Evolutionary conservation across 768 basidiomycete genomes (phyloP).

Genomic region (Lyophyllum semitale): DNA sequence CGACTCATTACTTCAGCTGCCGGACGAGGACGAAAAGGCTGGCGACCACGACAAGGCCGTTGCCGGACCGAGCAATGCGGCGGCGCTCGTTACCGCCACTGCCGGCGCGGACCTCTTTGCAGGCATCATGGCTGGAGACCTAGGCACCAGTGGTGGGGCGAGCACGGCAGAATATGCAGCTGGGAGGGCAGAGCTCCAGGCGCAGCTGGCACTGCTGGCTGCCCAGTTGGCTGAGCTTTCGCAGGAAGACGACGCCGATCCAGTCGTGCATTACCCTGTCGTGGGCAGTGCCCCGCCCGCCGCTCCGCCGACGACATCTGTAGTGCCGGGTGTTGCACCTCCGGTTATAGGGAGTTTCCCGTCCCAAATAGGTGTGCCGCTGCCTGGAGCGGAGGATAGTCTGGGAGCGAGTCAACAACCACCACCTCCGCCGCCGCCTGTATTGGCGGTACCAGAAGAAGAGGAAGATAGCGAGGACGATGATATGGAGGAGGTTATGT

Average conservation of each 20-base stretch:
- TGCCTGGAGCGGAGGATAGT: background rate
- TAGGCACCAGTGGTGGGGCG: background rate
- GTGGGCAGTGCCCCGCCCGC: background rate
- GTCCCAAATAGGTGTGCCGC: background rate
- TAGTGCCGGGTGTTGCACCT: background rate
- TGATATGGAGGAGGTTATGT: constrained; percentile 50
- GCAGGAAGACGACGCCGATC: constrained; percentile 37
- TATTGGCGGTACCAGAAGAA: constrained; percentile 7
- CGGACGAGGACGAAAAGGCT: constrained; percentile 31
- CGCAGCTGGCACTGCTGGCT: constrained; percentile 70
- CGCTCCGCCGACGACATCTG: background rate
- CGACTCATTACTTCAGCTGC: constrained; percentile 48
- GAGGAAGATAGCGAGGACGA: constrained; percentile 34
- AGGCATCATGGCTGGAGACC: background rate
- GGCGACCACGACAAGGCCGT: constrained; percentile 7
- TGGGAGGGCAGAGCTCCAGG: constrained; percentile 66
- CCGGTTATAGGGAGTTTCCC: constrained; percentile 2
- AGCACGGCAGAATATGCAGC: constrained; percentile 4
- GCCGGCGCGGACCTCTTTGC: background rate
- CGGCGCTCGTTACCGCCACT: background rate
- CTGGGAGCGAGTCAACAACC: background rate
- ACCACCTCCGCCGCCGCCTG: background rate
- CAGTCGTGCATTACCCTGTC: constrained; percentile 13
- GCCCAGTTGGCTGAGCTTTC: constrained; percentile 73
- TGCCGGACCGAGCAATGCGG: background rate